A percentile compares a stretch with the other conserved stretches of the same genome.
phyloP scores from a whole-genome alignment of 116 monocot species.

The Cymodocea nodosa region DNA sequence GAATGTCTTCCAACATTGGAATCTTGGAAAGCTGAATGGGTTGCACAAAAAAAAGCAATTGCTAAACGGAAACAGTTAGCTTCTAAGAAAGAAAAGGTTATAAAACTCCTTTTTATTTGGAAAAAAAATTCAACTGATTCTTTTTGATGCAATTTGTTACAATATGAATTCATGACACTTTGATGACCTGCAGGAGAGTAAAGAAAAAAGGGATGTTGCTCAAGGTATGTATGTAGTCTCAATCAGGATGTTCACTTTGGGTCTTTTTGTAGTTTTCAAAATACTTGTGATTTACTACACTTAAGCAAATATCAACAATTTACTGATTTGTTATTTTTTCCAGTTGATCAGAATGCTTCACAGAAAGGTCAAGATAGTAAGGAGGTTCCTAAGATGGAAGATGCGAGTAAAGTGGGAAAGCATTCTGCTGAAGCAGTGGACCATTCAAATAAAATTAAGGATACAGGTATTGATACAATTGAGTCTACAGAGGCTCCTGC shows the following conservation, averaged over 20 bases:
- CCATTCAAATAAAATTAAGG: constrained; percentile 7
- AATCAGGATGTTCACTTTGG: background rate
- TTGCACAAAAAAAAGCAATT: constrained; percentile 26
- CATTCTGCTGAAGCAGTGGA: background rate
- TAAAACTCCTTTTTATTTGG: background rate
- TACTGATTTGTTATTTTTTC: background rate
- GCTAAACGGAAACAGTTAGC: constrained; percentile 33
- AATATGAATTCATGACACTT: constrained; percentile 4
- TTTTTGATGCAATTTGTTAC: background rate
- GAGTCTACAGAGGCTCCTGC: constrained; percentile 16
- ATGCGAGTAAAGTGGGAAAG: constrained; percentile 2
- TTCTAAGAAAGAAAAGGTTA: constrained; percentile 52
- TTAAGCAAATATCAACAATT: background rate
- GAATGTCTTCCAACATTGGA: constrained; percentile 75
- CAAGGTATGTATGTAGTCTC: background rate
- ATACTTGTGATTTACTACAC: background rate
- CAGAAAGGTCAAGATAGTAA: constrained; percentile 11
- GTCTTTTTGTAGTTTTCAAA: background rate
- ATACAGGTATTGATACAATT: constrained; percentile 3
- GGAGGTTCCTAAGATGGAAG: constrained; percentile 16
- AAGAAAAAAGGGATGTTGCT: constrained; percentile 22
- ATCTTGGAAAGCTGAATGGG: constrained; percentile 60
- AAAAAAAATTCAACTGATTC: background rate
- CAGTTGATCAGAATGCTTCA: constrained; percentile 25
- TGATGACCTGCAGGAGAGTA: constrained; percentile 29